Base-by-base conservation (phyloP, 768 basidiomycete species). In the Tubosaeta sp. region DNA sequence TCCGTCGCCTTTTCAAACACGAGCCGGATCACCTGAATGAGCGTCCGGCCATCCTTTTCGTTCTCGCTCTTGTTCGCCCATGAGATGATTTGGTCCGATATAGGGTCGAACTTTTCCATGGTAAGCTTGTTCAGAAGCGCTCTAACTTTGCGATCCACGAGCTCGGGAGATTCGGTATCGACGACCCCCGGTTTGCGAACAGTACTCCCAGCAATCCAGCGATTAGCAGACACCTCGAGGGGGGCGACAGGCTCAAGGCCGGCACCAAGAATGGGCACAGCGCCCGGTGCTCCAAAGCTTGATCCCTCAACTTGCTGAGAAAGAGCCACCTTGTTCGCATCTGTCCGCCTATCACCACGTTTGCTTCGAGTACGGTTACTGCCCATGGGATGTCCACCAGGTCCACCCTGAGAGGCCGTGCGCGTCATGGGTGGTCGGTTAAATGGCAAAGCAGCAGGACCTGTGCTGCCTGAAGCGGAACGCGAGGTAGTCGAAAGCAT, bases 1-100 rank as follows among this genome's bases (percentile, higher is more conserved):
- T 96, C 94, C 7, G 91, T 96, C 10, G 94, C 94, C 77, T 94
- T 96, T 70, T 96, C 95, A 69, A 96, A 97, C 29, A 97, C 90
- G 46, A 96, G 85, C 51, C 87, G 83, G 69, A 96, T 97, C 66
- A 98, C 95, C 61, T 94, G 90, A 59, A 95, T 95, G 54, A 97
- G 82, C 4, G 94, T 95, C 57, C 87, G 83, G 3, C 94, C 93
- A 63, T 97, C 92, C 66, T 83, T 89, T 78, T 98, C 93, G 62
- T 86, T 81, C 74, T 87, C 85, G 4, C 87, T 90, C 73, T 82
- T 90, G 79, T 97, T 95, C 27, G 94, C 94, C 91, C 93, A 97
- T 9, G 79, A 70, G 56, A 98, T 87, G 67, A 98, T 95, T 69
- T 98, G 93, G 64, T 90, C 84, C 3, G 94, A 94, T 64, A 97